phyloP scores from a whole-genome alignment of 805 yeast species.

The Scheffersomyces lignosus region DNA sequence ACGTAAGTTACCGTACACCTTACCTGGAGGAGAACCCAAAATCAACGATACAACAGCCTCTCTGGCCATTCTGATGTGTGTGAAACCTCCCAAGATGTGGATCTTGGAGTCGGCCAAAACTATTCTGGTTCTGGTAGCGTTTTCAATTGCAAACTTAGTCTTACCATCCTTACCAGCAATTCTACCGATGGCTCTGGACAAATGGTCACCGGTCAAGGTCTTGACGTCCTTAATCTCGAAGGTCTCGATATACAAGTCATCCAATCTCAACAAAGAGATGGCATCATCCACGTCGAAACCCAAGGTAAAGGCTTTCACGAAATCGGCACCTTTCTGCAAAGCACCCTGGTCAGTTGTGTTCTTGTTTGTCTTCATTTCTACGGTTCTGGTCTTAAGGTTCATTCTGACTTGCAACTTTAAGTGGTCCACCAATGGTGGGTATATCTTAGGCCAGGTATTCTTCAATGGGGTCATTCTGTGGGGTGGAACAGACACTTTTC shows the following conservation, averaged over 20 bases:
- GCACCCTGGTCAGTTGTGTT: slow-evolving; percentile 90
- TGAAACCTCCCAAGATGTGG: slow-evolving; percentile 95
- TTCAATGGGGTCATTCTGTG: slow-evolving; percentile 95
- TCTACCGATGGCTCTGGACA: slow-evolving; percentile 98
- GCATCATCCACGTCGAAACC: slow-evolving; percentile 98
- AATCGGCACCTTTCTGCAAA: slow-evolving; percentile 96
- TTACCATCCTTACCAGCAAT: slow-evolving; percentile 99
- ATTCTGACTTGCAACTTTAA: slow-evolving; percentile 92
- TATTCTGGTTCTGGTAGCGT: slow-evolving; percentile 96
- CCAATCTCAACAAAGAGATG: slow-evolving; percentile 88
- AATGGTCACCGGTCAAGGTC: slow-evolving; percentile 92
- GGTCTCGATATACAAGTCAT: slow-evolving; percentile 94
- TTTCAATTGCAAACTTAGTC: slow-evolving; percentile 97
- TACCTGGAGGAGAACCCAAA: slow-evolving; percentile 98
- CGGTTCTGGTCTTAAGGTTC: slow-evolving; percentile 85
- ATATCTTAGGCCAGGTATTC: slow-evolving; percentile 87
- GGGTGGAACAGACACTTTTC: slow-evolving; percentile 94
- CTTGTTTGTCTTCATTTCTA: slow-evolving; percentile 81
- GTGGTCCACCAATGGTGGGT: slow-evolving; percentile 94
- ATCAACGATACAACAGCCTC: slow-evolving; percentile 93
- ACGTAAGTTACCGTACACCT: slow-evolving; percentile 95
- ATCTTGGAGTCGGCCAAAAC: slow-evolving; percentile 96
- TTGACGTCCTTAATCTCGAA: slow-evolving; percentile 97
- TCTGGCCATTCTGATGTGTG: slow-evolving; percentile 98
- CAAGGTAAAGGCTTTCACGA: slow-evolving; percentile 88